Base-by-base conservation (phyloP, 306 rosid genomes). In the Corylus americana region DNA sequence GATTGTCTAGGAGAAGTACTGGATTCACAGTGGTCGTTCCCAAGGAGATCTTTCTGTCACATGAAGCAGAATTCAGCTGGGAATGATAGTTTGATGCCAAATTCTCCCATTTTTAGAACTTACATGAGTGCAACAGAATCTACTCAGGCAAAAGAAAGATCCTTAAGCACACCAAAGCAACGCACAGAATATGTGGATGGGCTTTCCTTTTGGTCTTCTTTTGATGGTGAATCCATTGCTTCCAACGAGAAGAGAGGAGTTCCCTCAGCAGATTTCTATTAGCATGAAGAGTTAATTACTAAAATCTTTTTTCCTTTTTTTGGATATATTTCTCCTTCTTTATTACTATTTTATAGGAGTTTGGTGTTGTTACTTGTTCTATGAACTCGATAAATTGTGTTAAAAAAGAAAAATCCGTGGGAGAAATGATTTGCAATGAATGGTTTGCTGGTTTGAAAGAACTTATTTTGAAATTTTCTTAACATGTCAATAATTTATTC, bases 161-260 rank as follows among this genome's bases (percentile, higher is more conserved):
- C 97, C 37, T 83, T 83, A 80, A 92, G 96, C 79, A 89, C 90
- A 48, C 94, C 96, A 45, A 88, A 82, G 85, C 92, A 85, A 80
- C 84, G 96, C 74, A 78, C 83, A 62, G 83, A 82, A 47, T 87
- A 76, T 63, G 58, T 83, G 42, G 92, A 88, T 66, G 57, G 71
- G 18, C 20, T 71, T 49, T 73, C 85, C 48, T 80, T 83, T 35
- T 84, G 81, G 83, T 79, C 86, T 68, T 83, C 91, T 67, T 74
- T 74, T 71, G 83, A 85, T 78, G 86, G 68, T 55, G 86, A 83
- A 64, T 79, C 83, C 14, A 66, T 78, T 18, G 79, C 73, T 29
- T 50, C 64, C 74, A 77, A 73, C 35, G 80, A 74, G 64, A 82
- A 74, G 45, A 47, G 37, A 75, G 73, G 73, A 50, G 35, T 47